Base-by-base conservation (phyloP, 352 stramenopile genomes). In the Discostella stelligera region DNA sequence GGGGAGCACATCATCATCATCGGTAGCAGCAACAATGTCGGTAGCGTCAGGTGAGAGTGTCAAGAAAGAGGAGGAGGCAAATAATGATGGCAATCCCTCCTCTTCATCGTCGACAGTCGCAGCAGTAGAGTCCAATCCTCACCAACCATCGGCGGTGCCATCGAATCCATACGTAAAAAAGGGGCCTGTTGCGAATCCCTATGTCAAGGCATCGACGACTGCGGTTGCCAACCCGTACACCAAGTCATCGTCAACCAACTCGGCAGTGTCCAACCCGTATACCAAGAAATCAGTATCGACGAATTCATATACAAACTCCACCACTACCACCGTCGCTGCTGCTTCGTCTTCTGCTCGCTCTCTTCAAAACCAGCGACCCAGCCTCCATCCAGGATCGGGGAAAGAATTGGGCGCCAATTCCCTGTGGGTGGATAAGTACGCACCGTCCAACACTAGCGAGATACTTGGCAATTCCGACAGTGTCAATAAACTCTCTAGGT, bases 341-440 rank as follows among this genome's bases (percentile, higher is more conserved):
- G 11, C 27, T 32, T 32, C 27, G 2, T 32, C 27, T 32, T 32
- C 27, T 32, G 5, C 27, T 32, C 27, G 27, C 27, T 6, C 27
- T 32, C 27, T 32, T 32, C 27, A 56, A 49, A 41, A 39, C 20
- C 18, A 60, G 21, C 32, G 16, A 61, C 58, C 59, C n/a, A 23
- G 37, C 49, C 60, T 13, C 14, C 20, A 62, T 25, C 14, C 58
- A 16, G 10, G 18, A 21, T 11, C 58, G 16, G 10, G 18, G 1
- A 64, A 58, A 39, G 44, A 58, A 52, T 25, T 70, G 18, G 77
- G 86, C 44, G 30, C 82, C 56, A 90, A 83, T 25, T 73, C 89
- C n/a, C 80, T 98, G 16, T 99, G 97, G 97, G 96, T 95, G 3
- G 97, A 99, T 84, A 98, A 97, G 83, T 97, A 98, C 91, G 96